phyloP scores from a whole-genome alignment of 441 rosid species.

The Adansonia madagascariensis region DNA sequence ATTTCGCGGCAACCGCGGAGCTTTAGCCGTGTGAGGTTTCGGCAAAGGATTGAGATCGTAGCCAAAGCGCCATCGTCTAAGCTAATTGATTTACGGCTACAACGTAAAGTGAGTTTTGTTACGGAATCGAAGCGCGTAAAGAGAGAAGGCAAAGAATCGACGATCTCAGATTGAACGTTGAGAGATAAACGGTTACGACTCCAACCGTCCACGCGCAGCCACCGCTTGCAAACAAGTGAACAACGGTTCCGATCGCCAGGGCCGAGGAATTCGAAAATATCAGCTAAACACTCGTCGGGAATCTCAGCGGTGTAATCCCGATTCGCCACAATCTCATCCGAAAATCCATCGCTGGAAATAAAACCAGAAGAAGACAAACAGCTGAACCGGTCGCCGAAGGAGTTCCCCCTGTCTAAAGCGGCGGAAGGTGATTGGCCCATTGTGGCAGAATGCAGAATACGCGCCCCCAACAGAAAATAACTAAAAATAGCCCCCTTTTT shows the following conservation, averaged over 20 bases:
- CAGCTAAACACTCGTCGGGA: constrained; percentile 76
- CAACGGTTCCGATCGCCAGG: constrained; percentile 64
- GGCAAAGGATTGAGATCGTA: constrained; percentile 50
- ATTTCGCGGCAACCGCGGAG: constrained; percentile 69
- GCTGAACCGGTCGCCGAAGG: constrained; percentile 25
- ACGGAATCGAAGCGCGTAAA: constrained; percentile 57
- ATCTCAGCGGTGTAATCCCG: constrained; percentile 47
- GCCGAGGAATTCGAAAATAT: constrained; percentile 62
- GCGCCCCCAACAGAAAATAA: constrained; percentile 24
- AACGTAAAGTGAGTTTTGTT: constrained; percentile 56
- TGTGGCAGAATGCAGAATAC: constrained; percentile 23
- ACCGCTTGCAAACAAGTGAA: constrained; percentile 68
- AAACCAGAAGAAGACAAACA: constrained; percentile 27
- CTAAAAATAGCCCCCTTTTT: background rate
- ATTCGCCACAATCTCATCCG: constrained; percentile 16
- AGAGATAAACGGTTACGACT: constrained; percentile 56
- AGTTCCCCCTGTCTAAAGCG: constrained; percentile 30
- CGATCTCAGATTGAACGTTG: constrained; percentile 47
- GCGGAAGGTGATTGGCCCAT: constrained; percentile 72
- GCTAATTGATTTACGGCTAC: constrained; percentile 56
- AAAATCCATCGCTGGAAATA: constrained; percentile 1
- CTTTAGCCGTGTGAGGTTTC: constrained; percentile 52
- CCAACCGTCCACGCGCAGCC: constrained; percentile 71
- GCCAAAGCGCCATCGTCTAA: constrained; percentile 53
- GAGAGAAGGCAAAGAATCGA: constrained; percentile 35